Conservation (phyloP, 1,284 basidiomycete genomes). For the Tremellales sp. region DNA sequence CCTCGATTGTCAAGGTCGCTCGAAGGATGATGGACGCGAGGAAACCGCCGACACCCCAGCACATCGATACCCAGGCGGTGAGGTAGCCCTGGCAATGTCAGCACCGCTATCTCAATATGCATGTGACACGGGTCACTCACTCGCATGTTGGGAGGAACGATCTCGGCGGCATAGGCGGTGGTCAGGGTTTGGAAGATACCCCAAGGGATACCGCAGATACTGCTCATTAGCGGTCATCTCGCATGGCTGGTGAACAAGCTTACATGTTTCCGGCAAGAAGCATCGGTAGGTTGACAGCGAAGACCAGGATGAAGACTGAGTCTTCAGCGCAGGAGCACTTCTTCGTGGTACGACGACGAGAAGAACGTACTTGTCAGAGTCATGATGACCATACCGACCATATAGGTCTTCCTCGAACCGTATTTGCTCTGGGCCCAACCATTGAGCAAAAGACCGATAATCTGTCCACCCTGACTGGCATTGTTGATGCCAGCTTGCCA, state of each 20-base stretch:
- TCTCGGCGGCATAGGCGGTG: slow-evolving; percentile 37
- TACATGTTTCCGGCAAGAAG: slow-evolving; percentile 34
- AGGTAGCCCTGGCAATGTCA: slow-evolving; percentile 26
- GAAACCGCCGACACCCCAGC: slow-evolving; percentile 38
- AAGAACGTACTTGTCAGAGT: background rate
- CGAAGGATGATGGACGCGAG: slow-evolving; percentile 31
- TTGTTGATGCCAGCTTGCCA: slow-evolving; percentile 2
- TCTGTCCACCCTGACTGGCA: slow-evolving; percentile 8
- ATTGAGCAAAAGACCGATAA: slow-evolving; percentile 45
- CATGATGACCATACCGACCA: slow-evolving; percentile 18
- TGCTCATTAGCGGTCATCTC: slow-evolving; percentile 1
- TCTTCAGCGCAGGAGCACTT: slow-evolving; percentile 1
- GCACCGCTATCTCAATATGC: background rate
- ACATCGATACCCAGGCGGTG: slow-evolving; percentile 34
- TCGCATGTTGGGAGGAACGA: slow-evolving; percentile 35
- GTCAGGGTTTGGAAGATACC: slow-evolving; percentile 23
- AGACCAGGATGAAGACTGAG: slow-evolving; percentile 22
- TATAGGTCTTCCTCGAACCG: slow-evolving; percentile 29
- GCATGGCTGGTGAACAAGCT: slow-evolving; percentile 23
- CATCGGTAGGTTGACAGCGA: slow-evolving; percentile 21
- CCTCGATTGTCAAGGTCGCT: background rate
- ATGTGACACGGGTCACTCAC: slow-evolving; percentile 4
- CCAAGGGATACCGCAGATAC: slow-evolving; percentile 27
- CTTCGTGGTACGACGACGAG: background rate
- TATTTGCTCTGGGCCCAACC: slow-evolving; percentile 38